Evolutionary conservation across 768 basidiomycete species (phyloP), one percentile per base, ranked within the genome.

Genomic region (Suillus bovinus): DNA sequence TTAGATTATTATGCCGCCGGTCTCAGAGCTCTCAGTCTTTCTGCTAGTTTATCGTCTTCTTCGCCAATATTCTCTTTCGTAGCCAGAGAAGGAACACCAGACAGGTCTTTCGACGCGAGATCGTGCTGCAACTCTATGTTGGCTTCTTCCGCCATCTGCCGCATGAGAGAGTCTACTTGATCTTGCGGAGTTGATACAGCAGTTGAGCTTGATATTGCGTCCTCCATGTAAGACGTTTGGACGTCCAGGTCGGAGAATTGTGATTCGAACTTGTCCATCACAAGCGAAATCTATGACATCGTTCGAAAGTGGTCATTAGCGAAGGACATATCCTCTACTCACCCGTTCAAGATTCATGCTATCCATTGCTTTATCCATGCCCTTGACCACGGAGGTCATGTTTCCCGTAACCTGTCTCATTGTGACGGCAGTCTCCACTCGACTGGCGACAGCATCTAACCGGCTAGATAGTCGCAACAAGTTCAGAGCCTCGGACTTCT

Each of bases 341-440:
- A 97, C 96, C 73, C 90, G 84, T 70, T 99, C 97, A 61, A 99
- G 84, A 80, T 99, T 99, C 97, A 99, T 99, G 76, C 83, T 91
- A 69, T 97, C 91, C 97, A 99, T 99, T 5, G 97, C 97, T 72
- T 90, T 93, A 74, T 99, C 97, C 97, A 99, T 99, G 38, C 95
- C 96, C 70, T 87, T 88, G 50, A 99, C 97, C 3, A 99, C 97
- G 39, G 89, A 89, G 17, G 94, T 89, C 96, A 99, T 97, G 74
- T 89, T 95, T 4, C 94, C 94, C 34, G 97, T 96, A 44, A 99
- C 91, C 76, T 93, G 86, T 55, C 93, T 86, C 94, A 99, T 98
- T 60, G 96, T 98, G 47, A 99, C 95, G 0, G 97, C 97, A 20
- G 97, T 99, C 79, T 99, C 97, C 1, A 99, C 96, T 29, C 96